Conservation (phyloP, 2,329 filamentous ascomycete species). For the Cercospora berteroae region DNA sequence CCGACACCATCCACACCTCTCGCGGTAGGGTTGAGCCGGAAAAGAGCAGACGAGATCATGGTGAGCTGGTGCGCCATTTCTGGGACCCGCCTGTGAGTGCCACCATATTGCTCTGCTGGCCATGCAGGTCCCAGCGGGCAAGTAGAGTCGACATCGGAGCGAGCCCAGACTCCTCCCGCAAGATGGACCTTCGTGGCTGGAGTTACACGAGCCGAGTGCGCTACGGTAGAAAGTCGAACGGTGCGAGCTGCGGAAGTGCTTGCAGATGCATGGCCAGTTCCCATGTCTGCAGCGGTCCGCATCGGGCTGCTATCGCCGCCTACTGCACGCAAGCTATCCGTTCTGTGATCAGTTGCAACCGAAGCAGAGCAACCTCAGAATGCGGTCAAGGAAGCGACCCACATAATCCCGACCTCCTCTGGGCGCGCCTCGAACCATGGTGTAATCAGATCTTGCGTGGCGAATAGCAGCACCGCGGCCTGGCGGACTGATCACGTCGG, state of each 20-base stretch:
- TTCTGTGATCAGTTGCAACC: slow-evolving; percentile 24
- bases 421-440: slow-evolving; percentile 5
- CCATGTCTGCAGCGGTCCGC: slow-evolving; percentile 27
- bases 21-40: not conserved
- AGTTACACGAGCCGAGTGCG: slow-evolving; percentile 1
- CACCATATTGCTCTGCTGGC: not conserved
- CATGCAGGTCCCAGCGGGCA: slow-evolving; percentile 15
- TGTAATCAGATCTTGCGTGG: not conserved
- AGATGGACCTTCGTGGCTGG: slow-evolving; percentile 13
- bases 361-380: slow-evolving; percentile 22
- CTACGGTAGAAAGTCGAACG: not conserved
- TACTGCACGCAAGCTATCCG: slow-evolving; percentile 27
- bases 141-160: not conserved
- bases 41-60: not conserved
- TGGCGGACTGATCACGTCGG: slow-evolving; percentile 4
- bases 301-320: slow-evolving; percentile 26
- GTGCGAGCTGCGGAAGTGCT: slow-evolving; percentile 16
- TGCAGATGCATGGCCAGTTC: slow-evolving; percentile 23
- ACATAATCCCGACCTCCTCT: slow-evolving; percentile 14
- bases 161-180: slow-evolving; percentile 1
- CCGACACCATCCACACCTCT: not conserved
- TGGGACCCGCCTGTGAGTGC: not conserved
- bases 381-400: slow-evolving; percentile 25
- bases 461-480: slow-evolving; percentile 11
- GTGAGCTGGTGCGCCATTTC: not conserved